These are phyloP conservation scores for Acer yangbiense DNA, from an alignment of 345 rosid species.

Conservation along the genomic window DNA sequence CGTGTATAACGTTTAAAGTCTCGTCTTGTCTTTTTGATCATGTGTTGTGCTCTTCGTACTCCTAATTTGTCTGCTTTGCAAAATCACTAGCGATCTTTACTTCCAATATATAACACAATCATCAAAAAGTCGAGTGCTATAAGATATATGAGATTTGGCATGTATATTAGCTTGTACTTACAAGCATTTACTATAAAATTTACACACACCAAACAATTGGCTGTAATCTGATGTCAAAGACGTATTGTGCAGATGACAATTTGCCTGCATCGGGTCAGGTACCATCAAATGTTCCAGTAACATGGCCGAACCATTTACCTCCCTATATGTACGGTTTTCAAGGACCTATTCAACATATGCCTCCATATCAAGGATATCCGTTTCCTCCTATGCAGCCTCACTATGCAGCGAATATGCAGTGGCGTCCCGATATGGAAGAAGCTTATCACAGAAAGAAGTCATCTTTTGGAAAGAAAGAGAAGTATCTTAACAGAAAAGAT, in stretches of 20 bases:
- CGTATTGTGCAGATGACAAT: constrained; percentile 48
- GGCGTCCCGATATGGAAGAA: constrained; percentile 39
- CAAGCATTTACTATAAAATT: neutral
- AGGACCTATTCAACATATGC: constrained; percentile 47
- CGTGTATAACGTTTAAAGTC: neutral
- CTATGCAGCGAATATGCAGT: constrained; percentile 50
- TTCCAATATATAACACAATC: neutral
- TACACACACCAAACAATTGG: constrained; percentile 3
- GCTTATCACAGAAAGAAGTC: constrained; percentile 27
- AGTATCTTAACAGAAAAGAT: constrained; percentile 42
- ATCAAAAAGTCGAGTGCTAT: neutral
- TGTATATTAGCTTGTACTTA: neutral
- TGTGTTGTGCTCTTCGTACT: neutral
- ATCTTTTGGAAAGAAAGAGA: constrained; percentile 35
- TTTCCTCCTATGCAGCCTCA: constrained; percentile 65
- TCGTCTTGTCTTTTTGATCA: neutral
- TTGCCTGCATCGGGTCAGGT: constrained; percentile 34
- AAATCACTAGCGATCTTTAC: neutral
- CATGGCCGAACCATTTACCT: constrained; percentile 76
- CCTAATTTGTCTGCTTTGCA: neutral
- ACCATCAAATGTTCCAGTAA: constrained; percentile 45
- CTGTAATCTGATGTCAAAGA: constrained; percentile 15
- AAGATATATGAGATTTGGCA: neutral
- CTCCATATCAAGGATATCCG: constrained; percentile 74
- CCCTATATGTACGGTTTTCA: constrained; percentile 58